Evolutionary conservation across 768 basidiomycete genomes (phyloP).

Genomic region (Pholiota microspora): DNA sequence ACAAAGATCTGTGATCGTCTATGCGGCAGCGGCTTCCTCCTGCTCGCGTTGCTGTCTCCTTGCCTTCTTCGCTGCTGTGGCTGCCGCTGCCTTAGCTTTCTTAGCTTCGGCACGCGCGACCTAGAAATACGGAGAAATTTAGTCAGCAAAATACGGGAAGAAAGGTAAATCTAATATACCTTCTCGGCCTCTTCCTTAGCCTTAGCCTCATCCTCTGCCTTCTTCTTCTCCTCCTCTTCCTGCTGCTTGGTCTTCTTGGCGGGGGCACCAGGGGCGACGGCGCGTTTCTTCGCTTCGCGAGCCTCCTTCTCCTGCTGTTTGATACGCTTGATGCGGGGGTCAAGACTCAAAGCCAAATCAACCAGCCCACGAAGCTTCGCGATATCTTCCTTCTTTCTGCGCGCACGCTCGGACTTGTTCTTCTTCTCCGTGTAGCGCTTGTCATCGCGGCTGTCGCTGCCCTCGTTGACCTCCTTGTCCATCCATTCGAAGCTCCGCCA

Average conservation of each 20-base stretch:
- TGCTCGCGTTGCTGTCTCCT: slow-evolving; percentile 59
- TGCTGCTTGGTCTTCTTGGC: slow-evolving; percentile 72
- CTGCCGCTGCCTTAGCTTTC: slow-evolving; percentile 81
- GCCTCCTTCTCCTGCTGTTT: slow-evolving; percentile 96
- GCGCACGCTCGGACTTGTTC: slow-evolving; percentile 95
- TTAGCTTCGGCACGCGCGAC: slow-evolving; percentile 71
- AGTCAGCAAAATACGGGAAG: slow-evolving; percentile 2
- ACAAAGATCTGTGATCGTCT: background rate
- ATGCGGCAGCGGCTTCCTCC: slow-evolving; percentile 30
- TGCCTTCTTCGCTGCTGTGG: slow-evolving; percentile 91
- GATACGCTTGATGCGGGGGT: slow-evolving; percentile 96
- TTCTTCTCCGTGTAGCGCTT: slow-evolving; percentile 99
- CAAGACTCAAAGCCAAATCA: slow-evolving; percentile 76
- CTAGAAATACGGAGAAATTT: slow-evolving; percentile 21
- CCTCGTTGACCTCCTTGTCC: slow-evolving; percentile 99
- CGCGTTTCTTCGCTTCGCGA: slow-evolving; percentile 83
- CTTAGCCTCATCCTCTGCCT: slow-evolving; percentile 66
- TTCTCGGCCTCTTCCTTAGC: slow-evolving; percentile 85
- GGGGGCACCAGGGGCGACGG: slow-evolving; percentile 44
- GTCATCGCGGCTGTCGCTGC: slow-evolving; percentile 96
- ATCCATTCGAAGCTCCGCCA: slow-evolving; percentile 98
- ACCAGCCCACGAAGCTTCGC: slow-evolving; percentile 85
- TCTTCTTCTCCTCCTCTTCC: slow-evolving; percentile 74
- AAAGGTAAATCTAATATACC: slow-evolving; percentile 34
- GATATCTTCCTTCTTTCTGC: slow-evolving; percentile 96